Evolutionary conservation across 306 rosid species (phyloP), one percentile per base, ranked within the genome.

Genomic region (Acacia confusa): DNA sequence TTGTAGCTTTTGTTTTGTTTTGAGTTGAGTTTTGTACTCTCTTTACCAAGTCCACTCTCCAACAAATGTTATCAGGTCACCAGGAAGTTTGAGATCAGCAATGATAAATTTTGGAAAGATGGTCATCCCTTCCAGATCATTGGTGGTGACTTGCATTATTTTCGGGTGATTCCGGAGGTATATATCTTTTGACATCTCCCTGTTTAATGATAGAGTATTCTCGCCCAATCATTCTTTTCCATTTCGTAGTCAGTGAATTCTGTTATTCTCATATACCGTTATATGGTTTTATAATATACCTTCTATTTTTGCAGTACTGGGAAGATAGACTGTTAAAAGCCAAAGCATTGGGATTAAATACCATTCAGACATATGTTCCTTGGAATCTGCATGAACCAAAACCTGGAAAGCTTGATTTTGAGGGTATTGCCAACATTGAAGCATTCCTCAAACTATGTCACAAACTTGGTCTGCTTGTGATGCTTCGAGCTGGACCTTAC

Each of bases 101-200:
- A 71, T 17, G 98, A 94, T 75, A 89, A 80, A 88, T 92, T 94
- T 84, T 92, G 98, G 98, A 92, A 88, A 87, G 97, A 92, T 84
- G 96, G 91, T 61, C 63, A 85, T 45, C 92, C 90, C 34, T 94
- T 94, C 87, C 95, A 61, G 89, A 92, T 94, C 79, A 93, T 95
- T 63, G 99, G 99, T 43, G 99, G 99, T 7, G 98, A 93, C 86
- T 69, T 93, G 94, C 99, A 93, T 81, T 95, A 93, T 83, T 95
- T 95, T 79, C 88, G 97, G 68, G 90, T 93, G 88, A 91, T 86
- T 90, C 99, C 98, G 9, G 90, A 93, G 99, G 99, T 92, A 85
- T 60, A 38, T 32, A 70, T 84, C 68, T 80, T 47, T 30, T 64
- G 5, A 24, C 40, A 30, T 50, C 75, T 83, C 60, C 65, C 67